Evolutionary conservation across 345 rosid species (phyloP), one percentile per base, ranked within the genome.

Genomic region (Eucalyptus cloeziana): DNA sequence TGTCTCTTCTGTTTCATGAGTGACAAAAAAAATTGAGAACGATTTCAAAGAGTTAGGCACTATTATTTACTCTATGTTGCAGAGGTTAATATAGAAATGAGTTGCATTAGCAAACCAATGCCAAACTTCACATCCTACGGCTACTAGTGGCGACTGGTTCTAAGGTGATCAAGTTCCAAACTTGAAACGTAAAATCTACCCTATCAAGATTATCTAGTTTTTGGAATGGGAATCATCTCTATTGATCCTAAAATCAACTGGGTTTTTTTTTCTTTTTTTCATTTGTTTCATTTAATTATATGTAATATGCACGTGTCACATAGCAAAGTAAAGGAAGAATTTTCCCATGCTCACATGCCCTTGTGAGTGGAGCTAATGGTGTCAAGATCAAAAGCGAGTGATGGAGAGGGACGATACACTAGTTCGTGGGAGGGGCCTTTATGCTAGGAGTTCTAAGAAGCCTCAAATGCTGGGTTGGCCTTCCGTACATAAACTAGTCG

Each of bases 381-480:
- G 30, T 56, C 3, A 0, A 56, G 58, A 24, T 56, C 13, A 22
- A 56, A 13, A 56, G 62, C 3, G 3, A 56, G 1, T 10, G 62
- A 56, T 24, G 30, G 30, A 56, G 30, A 56, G 62, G 6, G 62
- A 56, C 6, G 13, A 56, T 9, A 56, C 12, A 56, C 30, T 56
- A 22, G 62, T 24, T 24, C 6, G 1, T 56, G 62, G 62, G 30
- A 22, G 30, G 62, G 62, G 1, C 30, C 6, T 56, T 56, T 56
- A 56, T 22, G 30, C 30, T 24, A 56, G 3, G 30, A 24, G 13
- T 56, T 24, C 6, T 56, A 25, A 56, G 30, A 25, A 56, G 6
- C 30, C 30, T 25, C 13, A 0, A 4, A 56, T 22, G 62, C 1
- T 0, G 0, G 0, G 0, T 56, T 10, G 13, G 13, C 0, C 3